phyloP scores from a whole-genome alignment of 129 eudicot species.

The Saposhnikovia divaricata region DNA sequence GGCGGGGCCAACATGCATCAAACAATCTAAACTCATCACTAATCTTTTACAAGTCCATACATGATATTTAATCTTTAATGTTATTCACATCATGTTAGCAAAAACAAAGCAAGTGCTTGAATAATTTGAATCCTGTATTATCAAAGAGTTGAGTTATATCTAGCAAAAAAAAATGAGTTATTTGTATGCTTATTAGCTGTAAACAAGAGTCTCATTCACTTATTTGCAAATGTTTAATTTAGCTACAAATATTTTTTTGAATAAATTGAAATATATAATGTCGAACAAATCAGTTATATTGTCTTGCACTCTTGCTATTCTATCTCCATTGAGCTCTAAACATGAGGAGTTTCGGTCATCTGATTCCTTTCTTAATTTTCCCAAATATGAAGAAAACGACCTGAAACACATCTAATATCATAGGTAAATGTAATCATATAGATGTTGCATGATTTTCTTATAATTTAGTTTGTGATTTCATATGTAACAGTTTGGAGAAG shows the following conservation, averaged over 20 bases:
- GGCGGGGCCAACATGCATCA: background rate
- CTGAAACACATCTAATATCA: background rate
- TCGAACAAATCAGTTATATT: background rate
- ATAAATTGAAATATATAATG: background rate
- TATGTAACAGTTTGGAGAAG: slow-evolving; percentile 76
- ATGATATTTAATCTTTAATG: background rate
- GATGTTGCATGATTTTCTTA: background rate
- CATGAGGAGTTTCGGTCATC: background rate
- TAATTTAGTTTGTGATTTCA: background rate
- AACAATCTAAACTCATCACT: background rate
- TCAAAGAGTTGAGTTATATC: background rate
- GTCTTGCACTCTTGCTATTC: background rate
- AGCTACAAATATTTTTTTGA: background rate
- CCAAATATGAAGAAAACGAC: background rate
- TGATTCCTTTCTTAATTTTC: background rate
- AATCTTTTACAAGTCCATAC: background rate
- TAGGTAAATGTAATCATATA: background rate
- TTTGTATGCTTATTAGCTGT: background rate
- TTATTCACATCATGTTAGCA: background rate
- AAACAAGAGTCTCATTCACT: background rate
- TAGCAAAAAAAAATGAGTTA: background rate
- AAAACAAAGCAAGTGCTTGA: background rate
- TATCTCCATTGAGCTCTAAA: background rate
- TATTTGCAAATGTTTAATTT: background rate
- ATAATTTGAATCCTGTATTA: background rate